These are phyloP conservation scores for Parmelia sp. DNA, from an alignment of 495 filamentous ascomycete genomes.

Conservation along the genomic window DNA sequence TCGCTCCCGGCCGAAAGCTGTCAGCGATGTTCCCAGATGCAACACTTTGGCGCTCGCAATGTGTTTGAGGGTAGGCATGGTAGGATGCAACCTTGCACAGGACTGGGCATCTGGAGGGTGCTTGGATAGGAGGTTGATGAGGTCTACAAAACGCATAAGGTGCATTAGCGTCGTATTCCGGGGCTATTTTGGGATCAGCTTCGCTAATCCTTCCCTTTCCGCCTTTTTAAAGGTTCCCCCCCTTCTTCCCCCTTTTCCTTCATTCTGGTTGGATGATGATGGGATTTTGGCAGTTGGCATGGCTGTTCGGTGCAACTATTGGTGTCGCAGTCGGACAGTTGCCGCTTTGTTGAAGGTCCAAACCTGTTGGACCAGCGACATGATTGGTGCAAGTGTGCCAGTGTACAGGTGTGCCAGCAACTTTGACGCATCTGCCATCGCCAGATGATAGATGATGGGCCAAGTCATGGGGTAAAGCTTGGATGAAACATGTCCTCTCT, in stretches of 20 bases:
- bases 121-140: conserved; percentile 7
- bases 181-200: conserved; percentile 11
- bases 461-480: too few species aligned
- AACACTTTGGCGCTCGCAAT: neutral
- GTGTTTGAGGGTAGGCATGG: neutral
- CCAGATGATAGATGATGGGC: too few species aligned
- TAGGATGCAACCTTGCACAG: neutral
- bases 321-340: neutral
- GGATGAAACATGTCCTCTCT: conserved; percentile 5
- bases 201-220: conserved; percentile 1
- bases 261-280: neutral
- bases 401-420: too few species aligned
- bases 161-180: conserved; percentile 18
- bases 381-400: conserved; percentile 5
- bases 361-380: neutral
- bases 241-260: neutral
- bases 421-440: too few species aligned
- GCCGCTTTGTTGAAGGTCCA: neutral
- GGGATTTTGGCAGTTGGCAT: too few species aligned
- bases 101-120: neutral
- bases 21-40: too few species aligned
- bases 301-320: neutral
- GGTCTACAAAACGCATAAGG: conserved; percentile 12
- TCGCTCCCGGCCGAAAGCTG: neutral
- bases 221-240: neutral